Base-by-base conservation (phyloP, 306 rosid genomes). In the Oxytropis ochrocephala region DNA sequence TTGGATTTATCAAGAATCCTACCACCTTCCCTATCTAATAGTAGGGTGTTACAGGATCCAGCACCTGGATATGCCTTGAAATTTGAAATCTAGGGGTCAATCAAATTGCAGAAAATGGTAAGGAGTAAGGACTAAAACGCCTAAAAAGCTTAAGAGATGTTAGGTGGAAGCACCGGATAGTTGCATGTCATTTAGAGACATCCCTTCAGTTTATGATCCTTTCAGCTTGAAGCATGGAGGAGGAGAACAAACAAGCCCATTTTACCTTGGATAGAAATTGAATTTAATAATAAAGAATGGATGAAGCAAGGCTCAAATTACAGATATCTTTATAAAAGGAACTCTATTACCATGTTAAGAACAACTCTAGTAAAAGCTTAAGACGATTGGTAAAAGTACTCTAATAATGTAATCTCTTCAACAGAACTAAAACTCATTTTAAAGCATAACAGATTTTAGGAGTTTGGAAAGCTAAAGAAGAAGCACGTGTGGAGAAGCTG, bases 181-280 rank as follows among this genome's bases (percentile, higher is more conserved):
- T 6, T 62, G 50, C 47, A 62, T 63, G 70, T 59, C 55, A 58
- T 33, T 72, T 47, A 71, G 30, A 72, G 30, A 72, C 38, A 33
- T 24, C 19, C 49, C 11, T 42, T 11, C 33, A 0, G 54, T 60
- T 10, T 36, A 36, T 38, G 6, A 18, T 18, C 66, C 13, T 55
- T 17, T 39, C 27, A 52, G 35, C 46, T 48, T 62, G 35, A 73
- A 62, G 70, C 46, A 5, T 27, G 52, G 29, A 24, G 63, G 3
- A 36, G 44, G 54, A 73, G 43, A 51, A 73, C 11, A 33, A n/a
- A 62, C 6, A 38, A 29, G 21, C 70, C 64, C 52, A 62, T 50
- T 38, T 51, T 6, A 19, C 60, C 41, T 47, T 72, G 52, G 8
- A 47, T 17, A 41, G 5, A 73, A 63, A 27, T 32, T 73, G 29